Base-by-base conservation (phyloP, 495 filamentous ascomycete species). In the Xanthoparmelia taractica region DNA sequence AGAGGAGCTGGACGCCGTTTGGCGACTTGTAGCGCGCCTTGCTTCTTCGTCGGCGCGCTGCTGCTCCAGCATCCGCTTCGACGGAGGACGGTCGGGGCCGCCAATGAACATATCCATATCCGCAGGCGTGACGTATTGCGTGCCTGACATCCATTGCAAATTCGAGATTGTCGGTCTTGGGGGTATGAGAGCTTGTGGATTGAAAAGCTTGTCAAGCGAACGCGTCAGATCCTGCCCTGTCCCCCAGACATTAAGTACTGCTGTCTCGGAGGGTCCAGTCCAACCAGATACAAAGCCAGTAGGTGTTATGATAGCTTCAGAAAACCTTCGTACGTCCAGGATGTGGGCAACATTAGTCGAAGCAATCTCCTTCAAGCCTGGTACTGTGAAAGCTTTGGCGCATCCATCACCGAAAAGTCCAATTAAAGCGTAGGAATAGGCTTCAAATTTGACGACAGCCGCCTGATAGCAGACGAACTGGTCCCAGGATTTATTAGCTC, bases 91-190 rank as follows among this genome's bases (percentile, higher is more conserved):
- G 66, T 92, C 85, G 36, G 91, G 86, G 0, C 94, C 94, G 38
- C 94, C 92, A 64, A 98, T 94, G 41, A 97, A 74, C 11, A 95
- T 72, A 67, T 97, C 94, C 76, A 98, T 84, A 71, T 98, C 95
- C n/a, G 86, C 78, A 18, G 90, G 87, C 23, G 89, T 89, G 40
- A 98, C 79, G 65, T 96, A 89, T 73, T 96, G 93, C 17, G 95
- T 97, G 2, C 94, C 95, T 0, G 92, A 86, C 45, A 98, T 90
- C 94, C 94, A 98, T 73, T 96, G 90, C 27, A 98, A 71, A 66
- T 94, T 96, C 12, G 89, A 92, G 55, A 98, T 98, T 1, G 92
- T 96, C n/a, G 94, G 95, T 37, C 94, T 82, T 18, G 89, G 80
- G 5, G 93, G 94, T 20, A 87, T 78, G 18, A 80, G 68, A 18